A percentile compares a stretch with the other conserved stretches of the same genome.
phyloP scores from a whole-genome alignment of 805 yeast species.

The Alloascoidea africana region DNA sequence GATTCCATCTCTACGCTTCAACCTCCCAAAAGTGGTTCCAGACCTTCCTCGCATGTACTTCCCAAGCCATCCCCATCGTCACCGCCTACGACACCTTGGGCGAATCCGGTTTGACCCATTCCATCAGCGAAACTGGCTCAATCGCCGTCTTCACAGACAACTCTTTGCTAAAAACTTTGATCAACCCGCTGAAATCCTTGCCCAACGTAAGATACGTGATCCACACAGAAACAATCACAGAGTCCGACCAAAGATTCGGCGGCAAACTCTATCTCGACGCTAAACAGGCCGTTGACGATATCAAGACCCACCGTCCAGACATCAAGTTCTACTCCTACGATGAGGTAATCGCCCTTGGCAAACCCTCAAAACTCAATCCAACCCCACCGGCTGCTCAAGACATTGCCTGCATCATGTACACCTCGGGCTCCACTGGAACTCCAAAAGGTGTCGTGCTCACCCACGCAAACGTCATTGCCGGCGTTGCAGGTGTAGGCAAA shows the following conservation, averaged over 20 bases:
- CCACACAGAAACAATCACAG: constrained; percentile 46
- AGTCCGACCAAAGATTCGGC: constrained; percentile 43
- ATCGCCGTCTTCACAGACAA: constrained; percentile 77
- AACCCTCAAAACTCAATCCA: constrained; percentile 24
- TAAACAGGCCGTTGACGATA: constrained; percentile 30
- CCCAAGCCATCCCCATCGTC: constrained; percentile 74
- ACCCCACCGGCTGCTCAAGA: constrained; percentile 35
- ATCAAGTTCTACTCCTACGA: constrained; percentile 47
- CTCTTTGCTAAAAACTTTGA: constrained; percentile 45
- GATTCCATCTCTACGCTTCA: constrained; percentile 72
- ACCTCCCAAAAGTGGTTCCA: constrained; percentile 90
- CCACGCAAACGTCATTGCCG: constrained; percentile 61
- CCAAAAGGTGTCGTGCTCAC: constrained; percentile 73
- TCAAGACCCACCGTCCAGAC: constrained; percentile 62
- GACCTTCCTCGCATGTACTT: constrained; percentile 59
- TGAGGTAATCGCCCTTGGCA: constrained; percentile 51
- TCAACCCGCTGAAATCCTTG: constrained; percentile 59
- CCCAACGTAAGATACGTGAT: constrained; percentile 50
- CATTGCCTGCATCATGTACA: constrained; percentile 68
- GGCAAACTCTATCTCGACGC: constrained; percentile 50
- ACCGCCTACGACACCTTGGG: constrained; percentile 96
- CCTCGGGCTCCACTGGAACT: constrained; percentile 79
- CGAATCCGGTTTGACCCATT: constrained; percentile 74
- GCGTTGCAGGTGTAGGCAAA: constrained; percentile 68
- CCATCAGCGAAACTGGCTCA: constrained; percentile 70